Evolutionary conservation across 768 basidiomycete genomes (phyloP), one percentile per base, ranked within the genome.

Genomic region (Pisolithus sp.): DNA sequence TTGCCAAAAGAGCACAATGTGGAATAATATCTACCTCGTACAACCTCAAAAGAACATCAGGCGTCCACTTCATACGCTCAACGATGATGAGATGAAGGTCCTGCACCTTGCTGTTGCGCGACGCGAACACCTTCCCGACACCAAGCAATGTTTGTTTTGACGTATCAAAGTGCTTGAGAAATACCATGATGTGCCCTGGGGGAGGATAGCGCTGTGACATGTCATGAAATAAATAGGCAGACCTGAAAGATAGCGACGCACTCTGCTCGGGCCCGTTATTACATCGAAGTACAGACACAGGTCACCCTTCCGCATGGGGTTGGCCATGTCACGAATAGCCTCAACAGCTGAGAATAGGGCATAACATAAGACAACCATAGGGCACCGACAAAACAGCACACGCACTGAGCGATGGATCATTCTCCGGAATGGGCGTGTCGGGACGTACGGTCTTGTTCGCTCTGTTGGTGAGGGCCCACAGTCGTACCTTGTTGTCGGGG

Each of bases 391-490:
- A 43, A 9, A 43, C 21, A 45, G 51, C 46, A 13, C 26, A 73
- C 90, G 57, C 64, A 96, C 94, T 97, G 60, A 97, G 77, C 13
- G 85, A 78, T 23, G 86, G 83, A 62, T 98, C 95, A 65, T 90
- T 90, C 71, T 99, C 96, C 15, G 92, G 91, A 52, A 99, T 93
- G 54, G 85, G 89, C 8, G 91, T 91, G 72, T 99, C 96, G 24
- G 96, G 96, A 55, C 96, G 82, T 52, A 98, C 93, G 8, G 96
- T 99, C 78, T 98, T 98, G 73, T 99, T 99, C 71, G 98, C 96
- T 34, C 96, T 83, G 69, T 97, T 97, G 44, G 98, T 95, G 30
- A 99, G 70, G 3, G 97, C 96, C 96, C 96, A 99, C 28, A 98
- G 75, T n/a, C 93, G 82, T 60, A 97, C 86, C 60, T 93, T 89